These are phyloP conservation scores for Mimosa pudica DNA, from an alignment of 306 rosid genomes.

Conservation along the genomic window DNA sequence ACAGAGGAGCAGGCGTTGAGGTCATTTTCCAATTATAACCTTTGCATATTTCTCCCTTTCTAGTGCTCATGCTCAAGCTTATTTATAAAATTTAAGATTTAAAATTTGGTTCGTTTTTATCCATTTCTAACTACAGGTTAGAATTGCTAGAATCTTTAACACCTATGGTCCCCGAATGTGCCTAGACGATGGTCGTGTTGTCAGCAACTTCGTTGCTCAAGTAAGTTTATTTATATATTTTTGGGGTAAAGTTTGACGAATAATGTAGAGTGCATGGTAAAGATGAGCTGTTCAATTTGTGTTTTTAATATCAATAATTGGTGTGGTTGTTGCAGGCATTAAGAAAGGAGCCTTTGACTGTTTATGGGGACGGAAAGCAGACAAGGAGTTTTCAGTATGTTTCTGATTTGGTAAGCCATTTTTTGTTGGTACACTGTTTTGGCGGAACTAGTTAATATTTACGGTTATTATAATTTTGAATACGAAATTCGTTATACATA, in stretches of 20 bases:
- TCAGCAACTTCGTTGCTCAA: constrained; percentile 98
- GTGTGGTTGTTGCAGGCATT: constrained; percentile 69
- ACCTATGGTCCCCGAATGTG: constrained; percentile 99
- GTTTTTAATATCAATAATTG: constrained; percentile 27
- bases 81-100: neutral
- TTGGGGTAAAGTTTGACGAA: neutral
- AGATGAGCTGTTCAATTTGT: constrained; percentile 12
- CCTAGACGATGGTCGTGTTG: constrained; percentile 98
- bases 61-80: neutral
- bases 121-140: constrained; percentile 56
- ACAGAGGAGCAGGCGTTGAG: constrained; percentile 90
- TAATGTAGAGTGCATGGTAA: neutral
- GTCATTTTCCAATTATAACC: constrained; percentile 39
- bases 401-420: constrained; percentile 82
- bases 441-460: neutral
- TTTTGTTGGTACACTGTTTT: constrained; percentile 2
- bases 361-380: constrained; percentile 98
- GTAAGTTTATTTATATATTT: constrained; percentile 34
- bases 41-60: neutral
- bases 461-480: neutral
- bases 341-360: constrained; percentile 95
- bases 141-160: constrained; percentile 98
- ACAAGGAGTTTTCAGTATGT: constrained; percentile 99
- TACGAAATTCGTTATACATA: neutral
- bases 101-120: neutral